phyloP scores from a whole-genome alignment of 2,329 filamentous ascomycete species.

The Chaetomiaceae sp. region DNA sequence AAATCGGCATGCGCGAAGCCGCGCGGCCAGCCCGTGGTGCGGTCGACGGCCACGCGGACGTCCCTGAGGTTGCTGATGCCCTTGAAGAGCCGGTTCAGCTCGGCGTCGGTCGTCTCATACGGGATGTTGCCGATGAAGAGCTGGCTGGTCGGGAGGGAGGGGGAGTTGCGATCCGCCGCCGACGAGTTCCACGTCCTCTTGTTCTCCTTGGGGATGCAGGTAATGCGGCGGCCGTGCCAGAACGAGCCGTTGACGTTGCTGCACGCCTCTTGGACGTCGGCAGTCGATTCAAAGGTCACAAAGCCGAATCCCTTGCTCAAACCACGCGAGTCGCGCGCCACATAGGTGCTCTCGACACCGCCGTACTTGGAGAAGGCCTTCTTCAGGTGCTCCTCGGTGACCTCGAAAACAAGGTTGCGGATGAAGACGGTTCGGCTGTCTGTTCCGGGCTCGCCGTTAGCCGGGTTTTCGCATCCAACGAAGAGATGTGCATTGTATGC shows the following conservation, averaged over 20 bases:
- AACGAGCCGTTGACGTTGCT: conserved; percentile 32
- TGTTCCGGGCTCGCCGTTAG: conserved; percentile 2
- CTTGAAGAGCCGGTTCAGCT: conserved; percentile 73
- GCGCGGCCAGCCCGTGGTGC: conserved; percentile 71
- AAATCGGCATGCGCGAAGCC: conserved; percentile 87
- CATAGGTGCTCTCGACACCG: conserved; percentile 19
- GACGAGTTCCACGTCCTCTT: not conserved
- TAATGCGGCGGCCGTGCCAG: conserved; percentile 37
- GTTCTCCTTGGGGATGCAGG: conserved; percentile 22
- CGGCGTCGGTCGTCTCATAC: conserved; percentile 78
- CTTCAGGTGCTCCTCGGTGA: conserved; percentile 32
- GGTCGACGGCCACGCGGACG: conserved; percentile 77
- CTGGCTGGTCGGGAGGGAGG: conserved; percentile 24
- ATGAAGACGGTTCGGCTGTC: conserved; percentile 26
- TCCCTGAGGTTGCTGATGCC: conserved; percentile 65
- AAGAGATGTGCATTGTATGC: no score
- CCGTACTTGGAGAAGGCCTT: conserved; percentile 33
- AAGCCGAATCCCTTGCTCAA: conserved; percentile 36
- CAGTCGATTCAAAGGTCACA: conserved; percentile 27
- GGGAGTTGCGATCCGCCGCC: not conserved
- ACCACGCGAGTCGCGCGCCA: conserved; percentile 33
- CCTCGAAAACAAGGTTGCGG: conserved; percentile 35
- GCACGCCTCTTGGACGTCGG: conserved; percentile 26
- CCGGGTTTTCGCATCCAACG: not conserved
- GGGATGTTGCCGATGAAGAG: conserved; percentile 83